phyloP scores from a whole-genome alignment of 371 early-diverging fungal species.

The Apophysomyces trapeziformis region DNA sequence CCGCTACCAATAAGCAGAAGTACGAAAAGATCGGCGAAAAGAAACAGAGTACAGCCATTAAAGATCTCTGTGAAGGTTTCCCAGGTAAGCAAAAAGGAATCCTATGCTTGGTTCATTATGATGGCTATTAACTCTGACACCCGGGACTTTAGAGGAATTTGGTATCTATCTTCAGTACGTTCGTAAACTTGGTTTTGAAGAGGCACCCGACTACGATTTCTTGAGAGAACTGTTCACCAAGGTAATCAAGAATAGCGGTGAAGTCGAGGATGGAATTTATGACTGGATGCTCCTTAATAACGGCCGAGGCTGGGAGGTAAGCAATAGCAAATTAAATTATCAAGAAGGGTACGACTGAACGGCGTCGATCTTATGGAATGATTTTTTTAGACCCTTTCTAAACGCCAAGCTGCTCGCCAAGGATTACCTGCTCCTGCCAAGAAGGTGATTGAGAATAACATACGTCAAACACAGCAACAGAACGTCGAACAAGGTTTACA shows the following conservation, averaged over 20 bases:
- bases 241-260: conserved; percentile 70
- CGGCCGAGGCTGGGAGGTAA: conserved; percentile 55
- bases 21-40: conserved; percentile 90
- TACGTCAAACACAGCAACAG: conserved; percentile 12
- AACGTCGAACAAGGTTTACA: not conserved
- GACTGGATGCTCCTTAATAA: conserved; percentile 85
- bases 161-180: conserved; percentile 87
- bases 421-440: conserved; percentile 28
- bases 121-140: too few species aligned
- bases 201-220: conserved; percentile 90
- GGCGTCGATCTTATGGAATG: too few species aligned
- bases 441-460: conserved; percentile 26
- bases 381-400: conserved; percentile 18
- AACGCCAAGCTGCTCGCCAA: conserved; percentile 27
- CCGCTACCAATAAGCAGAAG: conserved; percentile 89
- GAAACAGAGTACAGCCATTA: conserved; percentile 78
- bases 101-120: too few species aligned
- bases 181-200: conserved; percentile 88
- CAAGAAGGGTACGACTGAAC: too few species aligned
- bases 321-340: too few species aligned
- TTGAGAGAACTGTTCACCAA: conserved; percentile 81
- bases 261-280: conserved; percentile 81
- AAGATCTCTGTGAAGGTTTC: conserved; percentile 75
- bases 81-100: conserved; percentile 43
- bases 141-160: conserved; percentile 68